A percentile compares a stretch with the other conserved stretches of the same genome.
phyloP scores from a whole-genome alignment of 352 stramenopile genomes.

The Phytophthora europaea region DNA sequence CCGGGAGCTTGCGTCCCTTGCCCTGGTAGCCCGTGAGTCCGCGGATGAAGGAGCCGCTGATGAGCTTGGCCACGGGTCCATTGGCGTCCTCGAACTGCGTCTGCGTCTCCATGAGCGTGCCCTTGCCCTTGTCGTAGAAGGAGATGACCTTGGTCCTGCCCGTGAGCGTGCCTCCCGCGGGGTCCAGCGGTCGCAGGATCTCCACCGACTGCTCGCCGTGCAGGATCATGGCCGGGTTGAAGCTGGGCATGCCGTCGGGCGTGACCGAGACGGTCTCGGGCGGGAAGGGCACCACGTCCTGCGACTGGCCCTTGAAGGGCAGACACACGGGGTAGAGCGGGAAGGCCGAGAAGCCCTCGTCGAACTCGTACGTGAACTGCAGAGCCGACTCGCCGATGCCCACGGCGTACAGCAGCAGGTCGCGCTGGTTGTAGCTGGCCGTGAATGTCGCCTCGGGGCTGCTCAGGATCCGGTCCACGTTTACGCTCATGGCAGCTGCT shows the following conservation, averaged over 20 bases:
- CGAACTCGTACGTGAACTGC: slow-evolving; percentile 92
- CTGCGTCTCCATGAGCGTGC: slow-evolving; percentile 88
- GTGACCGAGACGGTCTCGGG: slow-evolving; percentile 66
- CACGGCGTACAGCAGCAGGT: slow-evolving; percentile 90
- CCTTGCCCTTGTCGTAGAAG: slow-evolving; percentile 87
- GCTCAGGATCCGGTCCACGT: slow-evolving; percentile 75
- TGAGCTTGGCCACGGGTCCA: slow-evolving; percentile 71
- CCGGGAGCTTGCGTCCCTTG: slow-evolving; percentile 68
- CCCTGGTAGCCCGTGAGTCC: slow-evolving; percentile 83
- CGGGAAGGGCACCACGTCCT: slow-evolving; percentile 92
- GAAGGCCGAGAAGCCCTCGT: slow-evolving; percentile 89
- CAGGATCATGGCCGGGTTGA: slow-evolving; percentile 89
- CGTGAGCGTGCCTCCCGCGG: slow-evolving; percentile 59
- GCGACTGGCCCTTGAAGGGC: slow-evolving; percentile 87
- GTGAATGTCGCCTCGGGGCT: slow-evolving; percentile 59
- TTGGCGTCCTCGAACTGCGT: slow-evolving; percentile 80
- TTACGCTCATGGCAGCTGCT: slow-evolving; percentile 51
- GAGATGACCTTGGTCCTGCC: slow-evolving; percentile 80
- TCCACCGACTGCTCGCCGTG: slow-evolving; percentile 90
- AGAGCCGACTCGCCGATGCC: slow-evolving; percentile 89
- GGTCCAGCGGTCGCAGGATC: slow-evolving; percentile 76
- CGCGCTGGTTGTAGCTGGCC: slow-evolving; percentile 89
- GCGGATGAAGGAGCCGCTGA: slow-evolving; percentile 87
- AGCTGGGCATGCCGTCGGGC: slow-evolving; percentile 72
- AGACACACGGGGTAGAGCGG: slow-evolving; percentile 91